Evolutionary conservation across 495 filamentous ascomycete species (phyloP).

Genomic region (Aspergillus panamensis): DNA sequence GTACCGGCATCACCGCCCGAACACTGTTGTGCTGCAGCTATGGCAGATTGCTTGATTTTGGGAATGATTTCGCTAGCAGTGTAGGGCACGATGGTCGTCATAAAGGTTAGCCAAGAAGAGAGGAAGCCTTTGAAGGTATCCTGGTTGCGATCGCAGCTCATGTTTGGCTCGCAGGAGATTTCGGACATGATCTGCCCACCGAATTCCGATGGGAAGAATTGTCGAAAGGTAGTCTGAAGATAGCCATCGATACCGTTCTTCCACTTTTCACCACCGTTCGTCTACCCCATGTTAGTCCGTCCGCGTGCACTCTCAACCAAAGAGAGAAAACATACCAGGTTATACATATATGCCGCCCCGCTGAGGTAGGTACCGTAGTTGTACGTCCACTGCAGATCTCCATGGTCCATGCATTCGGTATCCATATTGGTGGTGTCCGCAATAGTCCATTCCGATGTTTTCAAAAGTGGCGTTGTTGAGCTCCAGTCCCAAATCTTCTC

Average conservation of each 20-base stretch:
- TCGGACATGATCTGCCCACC: conserved; percentile 58
- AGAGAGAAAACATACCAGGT: conserved; percentile 45
- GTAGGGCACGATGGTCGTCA: conserved; percentile 63
- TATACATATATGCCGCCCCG: conserved; percentile 76
- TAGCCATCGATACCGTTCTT: conserved; percentile 53
- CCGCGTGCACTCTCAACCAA: not conserved
- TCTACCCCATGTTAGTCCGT: conserved; percentile 31
- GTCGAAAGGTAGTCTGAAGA: conserved; percentile 42
- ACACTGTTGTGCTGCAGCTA: conserved; percentile 61
- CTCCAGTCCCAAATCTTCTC: conserved; percentile 70
- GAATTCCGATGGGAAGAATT: conserved; percentile 54
- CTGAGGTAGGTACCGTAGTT: conserved; percentile 70
- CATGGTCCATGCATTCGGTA: conserved; percentile 55
- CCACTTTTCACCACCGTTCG: conserved; percentile 50
- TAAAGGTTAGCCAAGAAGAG: conserved; percentile 64
- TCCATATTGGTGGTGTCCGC: conserved; percentile 63
- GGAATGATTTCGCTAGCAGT: conserved; percentile 54
- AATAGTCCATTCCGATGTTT: conserved; percentile 48
- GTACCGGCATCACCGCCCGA: conserved; percentile 48
- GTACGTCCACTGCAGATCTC: conserved; percentile 70
- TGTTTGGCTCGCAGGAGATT: conserved; percentile 62
- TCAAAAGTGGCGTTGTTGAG: conserved; percentile 51
- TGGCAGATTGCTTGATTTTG: conserved; percentile 52
- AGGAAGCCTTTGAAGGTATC: conserved; percentile 74
- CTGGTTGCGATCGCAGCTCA: conserved; percentile 68